phyloP scores from a whole-genome alignment of 306 rosid species.

The Hippophae rhamnoides region DNA sequence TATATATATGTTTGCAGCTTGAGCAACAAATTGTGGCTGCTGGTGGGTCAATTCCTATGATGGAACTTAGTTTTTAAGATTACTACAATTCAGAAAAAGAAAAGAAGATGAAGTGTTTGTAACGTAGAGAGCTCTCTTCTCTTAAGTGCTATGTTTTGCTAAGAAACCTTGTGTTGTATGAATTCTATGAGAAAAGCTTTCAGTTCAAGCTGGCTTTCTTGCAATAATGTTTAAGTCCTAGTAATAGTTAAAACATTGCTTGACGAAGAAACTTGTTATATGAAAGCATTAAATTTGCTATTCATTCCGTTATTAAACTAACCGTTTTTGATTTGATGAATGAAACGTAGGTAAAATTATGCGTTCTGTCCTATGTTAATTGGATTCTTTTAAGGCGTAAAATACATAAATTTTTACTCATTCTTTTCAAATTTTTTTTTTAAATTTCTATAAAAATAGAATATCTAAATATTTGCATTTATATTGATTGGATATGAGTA shows the following conservation, averaged over 20 bases:
- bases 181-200: constrained; percentile 18
- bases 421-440: too few relatives aligned
- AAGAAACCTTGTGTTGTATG: constrained; percentile 38
- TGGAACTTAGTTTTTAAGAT: constrained; percentile 42
- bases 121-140: constrained; percentile 14
- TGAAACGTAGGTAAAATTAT: too few relatives aligned
- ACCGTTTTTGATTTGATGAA: too few relatives aligned
- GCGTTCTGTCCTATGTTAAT: too few relatives aligned
- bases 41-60: constrained; percentile 79
- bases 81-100: constrained; percentile 9
- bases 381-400: too few relatives aligned
- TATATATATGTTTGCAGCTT: constrained; percentile 44
- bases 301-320: too few relatives aligned
- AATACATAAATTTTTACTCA: too few relatives aligned
- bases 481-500: too few relatives aligned
- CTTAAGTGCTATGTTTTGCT: constrained; percentile 7
- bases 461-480: too few relatives aligned
- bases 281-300: too few relatives aligned
- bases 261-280: too few relatives aligned
- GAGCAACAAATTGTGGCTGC: constrained; percentile 89
- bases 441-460: too few relatives aligned
- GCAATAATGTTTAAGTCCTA: neutral
- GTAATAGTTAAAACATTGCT: neutral
- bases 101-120: neutral
- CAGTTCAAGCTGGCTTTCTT: constrained; percentile 13